Base-by-base conservation (phyloP, 2,329 filamentous ascomycete genomes). In the Fusarium avenaceum region DNA sequence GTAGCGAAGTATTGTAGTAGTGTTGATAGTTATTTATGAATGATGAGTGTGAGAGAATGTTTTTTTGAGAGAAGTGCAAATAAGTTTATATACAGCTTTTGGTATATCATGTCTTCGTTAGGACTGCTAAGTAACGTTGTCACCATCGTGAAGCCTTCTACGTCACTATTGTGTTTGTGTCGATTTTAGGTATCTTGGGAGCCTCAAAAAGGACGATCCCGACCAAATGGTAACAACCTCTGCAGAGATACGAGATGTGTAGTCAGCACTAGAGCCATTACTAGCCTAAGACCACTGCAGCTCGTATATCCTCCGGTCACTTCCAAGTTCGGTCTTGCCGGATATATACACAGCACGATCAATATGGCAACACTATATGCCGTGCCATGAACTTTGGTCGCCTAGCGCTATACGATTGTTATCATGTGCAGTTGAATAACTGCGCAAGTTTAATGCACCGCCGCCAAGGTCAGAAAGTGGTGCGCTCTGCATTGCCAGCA, bases 241-340 rank as follows among this genome's bases (percentile, higher is more conserved):
- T 39, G 26, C 9, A 24, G 24, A n/a, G 33, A 56, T 51, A 56
- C 53, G 53, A 42, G 52, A 38, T 19, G 17, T 24, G n/a, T 55
- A 20, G 45, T 56, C 53, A 56, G 53, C 53, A 42, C 53, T 56
- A 51, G 46, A 19, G 14, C 24, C 46, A 26, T 19, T 20, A 20
- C 26, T 20, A 38, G 9, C 15, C 9, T 9, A 38, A 19, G 2
- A n/a, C 17, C 35, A 38, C 22, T 39, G 26, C 46, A 32, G 28
- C 45, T 26, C 53, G 35, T 40, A 50, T 40, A 50, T 56, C 5
- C 13, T 42, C 13, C 3, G 3, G 15, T 10, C n/a, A 24, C 11
- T 22, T 9, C 4, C 17, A 42, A 17, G 17, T 9, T 14, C 7
- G 14, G 14, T n/a, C 7, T 15, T 20, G 10, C 14, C 20, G 28